Evolutionary conservation across 371 early-diverging fungal species (phyloP), one percentile per base, ranked within the genome.

Genomic region (Synchytrium microbalum): DNA sequence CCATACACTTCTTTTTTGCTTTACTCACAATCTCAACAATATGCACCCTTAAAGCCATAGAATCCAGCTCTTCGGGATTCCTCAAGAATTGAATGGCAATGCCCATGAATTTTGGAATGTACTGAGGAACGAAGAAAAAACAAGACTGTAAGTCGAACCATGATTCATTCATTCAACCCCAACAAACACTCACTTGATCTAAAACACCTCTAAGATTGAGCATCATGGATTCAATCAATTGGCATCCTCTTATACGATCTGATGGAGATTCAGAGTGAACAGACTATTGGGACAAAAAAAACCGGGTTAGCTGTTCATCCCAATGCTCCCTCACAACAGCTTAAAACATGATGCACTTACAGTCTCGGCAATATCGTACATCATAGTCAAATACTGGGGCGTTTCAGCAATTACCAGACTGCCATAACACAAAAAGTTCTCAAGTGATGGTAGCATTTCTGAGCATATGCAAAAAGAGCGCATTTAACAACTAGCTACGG

Each of bases 381-480:
- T 73, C 71, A 79, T 84, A 28, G 77, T 75, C 65, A 85, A 86
- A 30, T 85, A 71, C 54, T 84, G 81, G 19, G 75, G 79, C 71
- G 83, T 86, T 13, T 76, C 52, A 2, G 78, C 72, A 56, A 91
- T 80, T 5, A 82, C 79, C 25, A 86, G 87, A 51, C 78, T 85
- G 67, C 95, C 96, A 64, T 86, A 92, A 8, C 83, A 78, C 54
- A 96, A 80, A 67, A 84, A 93, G 81, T 92, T 93, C 64, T 91
- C 91, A 64, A 96, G 80, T 8, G 88, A 80, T 24, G 91, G 87
- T 25, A 87, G 64, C 82, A 93, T 89, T 64, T 91, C 87, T 69
- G 27, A 38, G 5, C 5, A 38, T 38, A 38, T 38, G 46, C 51
- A 60, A 19, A 56, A 60, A 27, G 2, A 23, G 52, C 38, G 46